These are phyloP conservation scores for Alternaria ethzedia DNA, from an alignment of 2,329 filamentous ascomycete genomes.

Conservation along the genomic window DNA sequence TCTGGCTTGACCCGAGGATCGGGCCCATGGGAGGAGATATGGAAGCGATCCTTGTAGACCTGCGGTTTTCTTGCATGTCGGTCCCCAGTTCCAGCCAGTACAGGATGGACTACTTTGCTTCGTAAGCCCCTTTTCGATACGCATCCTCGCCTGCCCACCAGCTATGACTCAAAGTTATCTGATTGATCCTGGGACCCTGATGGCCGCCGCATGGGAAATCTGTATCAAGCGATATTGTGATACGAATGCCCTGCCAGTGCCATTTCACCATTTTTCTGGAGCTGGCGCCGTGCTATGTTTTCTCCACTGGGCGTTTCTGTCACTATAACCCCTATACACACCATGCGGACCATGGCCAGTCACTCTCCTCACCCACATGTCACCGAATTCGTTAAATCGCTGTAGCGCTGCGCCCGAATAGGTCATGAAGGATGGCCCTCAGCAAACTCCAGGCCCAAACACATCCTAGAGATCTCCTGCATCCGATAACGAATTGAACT, in stretches of 20 bases:
- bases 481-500: background rate
- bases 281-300: background rate
- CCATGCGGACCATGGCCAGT: background rate
- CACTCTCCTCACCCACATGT: background rate
- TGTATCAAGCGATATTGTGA: background rate
- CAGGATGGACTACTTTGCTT: background rate
- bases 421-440: background rate
- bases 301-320: background rate
- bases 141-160: conserved; percentile 1
- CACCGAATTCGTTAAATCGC: background rate
- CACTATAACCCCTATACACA: background rate
- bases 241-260: background rate
- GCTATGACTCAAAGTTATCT: background rate
- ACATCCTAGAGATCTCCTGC: background rate
- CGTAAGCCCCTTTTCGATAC: background rate
- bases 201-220: background rate
- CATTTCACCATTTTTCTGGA: background rate
- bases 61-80: background rate
- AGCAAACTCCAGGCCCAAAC: background rate
- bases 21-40: background rate
- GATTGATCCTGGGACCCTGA: background rate
- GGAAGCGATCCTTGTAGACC: background rate
- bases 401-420: background rate
- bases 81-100: background rate
- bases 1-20: background rate